Percentiles rank a stretch among this genome's conserved stretches.
Evolutionary conservation across 805 yeast species (phyloP).

Genomic region (Wickerhamiella cacticola): DNA sequence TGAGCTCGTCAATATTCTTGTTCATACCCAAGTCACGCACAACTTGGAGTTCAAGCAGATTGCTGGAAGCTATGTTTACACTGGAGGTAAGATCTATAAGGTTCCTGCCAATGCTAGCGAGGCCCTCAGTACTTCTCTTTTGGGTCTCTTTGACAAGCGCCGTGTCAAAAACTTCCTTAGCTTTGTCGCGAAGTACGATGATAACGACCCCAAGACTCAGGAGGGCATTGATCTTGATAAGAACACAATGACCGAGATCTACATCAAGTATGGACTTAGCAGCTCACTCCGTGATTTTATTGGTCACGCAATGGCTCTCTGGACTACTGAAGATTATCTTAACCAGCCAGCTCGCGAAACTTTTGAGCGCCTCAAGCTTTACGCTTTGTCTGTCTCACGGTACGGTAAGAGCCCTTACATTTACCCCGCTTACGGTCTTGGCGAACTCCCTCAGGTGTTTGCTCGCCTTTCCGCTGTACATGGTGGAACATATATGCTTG

Average conservation of each 20-base stretch:
- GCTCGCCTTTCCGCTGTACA: constrained; percentile 93
- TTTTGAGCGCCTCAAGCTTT: constrained; percentile 70
- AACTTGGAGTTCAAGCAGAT: constrained; percentile 94
- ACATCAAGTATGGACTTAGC: constrained; percentile 79
- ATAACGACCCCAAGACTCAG: constrained; percentile 67
- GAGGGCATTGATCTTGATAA: constrained; percentile 72
- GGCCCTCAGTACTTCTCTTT: constrained; percentile 79
- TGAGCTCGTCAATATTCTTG: constrained; percentile 86
- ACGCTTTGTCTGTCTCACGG: constrained; percentile 81
- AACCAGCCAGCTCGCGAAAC: constrained; percentile 85
- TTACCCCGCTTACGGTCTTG: constrained; percentile 91
- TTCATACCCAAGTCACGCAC: constrained; percentile 90
- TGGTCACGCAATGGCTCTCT: constrained; percentile 97
- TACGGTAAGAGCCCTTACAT: constrained; percentile 95
- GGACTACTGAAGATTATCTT: constrained; percentile 85
- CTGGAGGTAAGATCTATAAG: constrained; percentile 81
- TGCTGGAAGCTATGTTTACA: constrained; percentile 88
- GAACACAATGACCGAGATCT: constrained; percentile 85
- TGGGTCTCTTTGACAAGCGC: constrained; percentile 94
- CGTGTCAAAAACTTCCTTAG: constrained; percentile 87
- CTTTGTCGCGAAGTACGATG: constrained; percentile 71
- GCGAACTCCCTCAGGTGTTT: constrained; percentile 98
- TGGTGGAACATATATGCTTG: constrained; percentile 98
- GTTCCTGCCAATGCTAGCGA: constrained; percentile 89
- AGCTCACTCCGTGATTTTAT: constrained; percentile 89